Evolutionary conservation across 1,284 basidiomycete species (phyloP), one percentile per base, ranked within the genome.

Genomic region (Schizopora paradoxa): DNA sequence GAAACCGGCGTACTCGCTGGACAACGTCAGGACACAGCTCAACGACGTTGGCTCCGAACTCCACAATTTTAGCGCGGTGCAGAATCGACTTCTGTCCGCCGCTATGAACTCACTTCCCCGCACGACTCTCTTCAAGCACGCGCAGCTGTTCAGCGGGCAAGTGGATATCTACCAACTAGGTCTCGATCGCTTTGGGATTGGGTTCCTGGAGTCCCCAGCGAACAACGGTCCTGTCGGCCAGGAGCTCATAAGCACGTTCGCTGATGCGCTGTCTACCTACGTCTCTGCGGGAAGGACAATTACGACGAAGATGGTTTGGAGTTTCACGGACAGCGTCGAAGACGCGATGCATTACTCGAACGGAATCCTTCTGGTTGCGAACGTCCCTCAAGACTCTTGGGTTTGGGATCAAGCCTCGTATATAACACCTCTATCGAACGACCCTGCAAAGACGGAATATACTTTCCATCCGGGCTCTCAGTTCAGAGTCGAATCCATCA

Each of bases 281-380:
- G 10, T 48, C 16, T n/a, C 18, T 2, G 34, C 34, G 4, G 38
- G 40, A 4, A 19, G 19, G 8, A 21, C 36, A 4, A 48, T 47
- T 5, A 51, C 46, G 4, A 51, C 49, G 1, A 51, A 51, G 46
- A 37, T 37, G 49, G 41, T 43, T 3, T 51, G 46, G 39, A 22
- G 25, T 6, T 51, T 51, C 39, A 38, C 38, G n/a, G 49, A 51
- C 22, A 16, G 10, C 16, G 16, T 34, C 18, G 32, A 42, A 13
- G 45, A 37, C 25, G 49, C 49, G 6, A 43, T 43, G 39, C 46
- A 51, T 28, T 51, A 51, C 26, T 21, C 27, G n/a, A 51, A 51
- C 27, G 49, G 49, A 4, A 47, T 51, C 19, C 32, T 51, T 13
- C 13, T 47, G 25, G 40, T 48, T 3, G 31, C 28, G 8, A 39